Evolutionary conservation across 495 filamentous ascomycete species (phyloP).

Genomic region (Tetracladium setigerum): DNA sequence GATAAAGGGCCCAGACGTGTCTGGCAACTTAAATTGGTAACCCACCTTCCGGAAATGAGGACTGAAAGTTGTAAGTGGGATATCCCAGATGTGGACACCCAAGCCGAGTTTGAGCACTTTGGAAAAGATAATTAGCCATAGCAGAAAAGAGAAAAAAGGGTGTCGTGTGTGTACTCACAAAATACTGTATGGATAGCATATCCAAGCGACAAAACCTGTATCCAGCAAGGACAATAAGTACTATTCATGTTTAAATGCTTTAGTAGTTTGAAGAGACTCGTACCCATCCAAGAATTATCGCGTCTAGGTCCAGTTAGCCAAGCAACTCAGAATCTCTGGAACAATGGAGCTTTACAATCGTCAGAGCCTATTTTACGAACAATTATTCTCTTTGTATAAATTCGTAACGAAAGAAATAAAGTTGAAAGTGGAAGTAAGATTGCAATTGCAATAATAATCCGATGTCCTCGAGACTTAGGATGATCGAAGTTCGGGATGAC

Average conservation of each 20-base stretch:
- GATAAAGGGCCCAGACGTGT: too few species aligned
- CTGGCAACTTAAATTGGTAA: not conserved
- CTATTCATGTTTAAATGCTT: too few species aligned
- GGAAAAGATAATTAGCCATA: too few species aligned
- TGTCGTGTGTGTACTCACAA: too few species aligned
- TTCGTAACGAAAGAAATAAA: constrained; percentile 16
- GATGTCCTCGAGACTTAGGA: constrained; percentile 19
- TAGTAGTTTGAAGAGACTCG: too few species aligned
- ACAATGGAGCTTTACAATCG: constrained; percentile 18
- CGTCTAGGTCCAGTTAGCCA: too few species aligned
- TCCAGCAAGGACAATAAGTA: too few species aligned
- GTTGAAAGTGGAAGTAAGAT: too few species aligned
- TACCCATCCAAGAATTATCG: too few species aligned
- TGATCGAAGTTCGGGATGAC: constrained; percentile 23
- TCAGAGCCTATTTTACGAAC: constrained; percentile 20
- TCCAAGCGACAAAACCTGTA: too few species aligned
- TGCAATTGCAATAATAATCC: constrained; percentile 15
- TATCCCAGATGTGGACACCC: not conserved
- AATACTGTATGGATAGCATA: too few species aligned
- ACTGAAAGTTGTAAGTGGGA: not conserved
- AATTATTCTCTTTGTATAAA: constrained; percentile 19
- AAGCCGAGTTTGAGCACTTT: not conserved
- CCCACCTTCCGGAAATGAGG: not conserved
- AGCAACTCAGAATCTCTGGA: constrained; percentile 6
- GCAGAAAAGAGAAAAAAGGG: too few species aligned